Percentiles rank a stretch among this genome's conserved stretches.
Evolutionary conservation across 352 stramenopile genomes (phyloP).

Genomic region (Pythium scleroteichum): DNA sequence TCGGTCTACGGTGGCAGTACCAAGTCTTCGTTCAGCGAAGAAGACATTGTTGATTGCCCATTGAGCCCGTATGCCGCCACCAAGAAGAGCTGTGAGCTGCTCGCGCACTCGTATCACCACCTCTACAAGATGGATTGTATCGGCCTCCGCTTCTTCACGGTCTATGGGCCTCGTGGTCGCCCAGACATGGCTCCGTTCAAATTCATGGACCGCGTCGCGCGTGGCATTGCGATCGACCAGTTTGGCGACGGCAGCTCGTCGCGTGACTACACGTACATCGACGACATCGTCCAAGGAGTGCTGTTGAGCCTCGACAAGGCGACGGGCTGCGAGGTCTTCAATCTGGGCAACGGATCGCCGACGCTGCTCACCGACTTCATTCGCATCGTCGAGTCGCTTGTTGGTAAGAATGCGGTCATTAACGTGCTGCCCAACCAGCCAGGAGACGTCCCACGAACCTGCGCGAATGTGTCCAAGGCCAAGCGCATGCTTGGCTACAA

Average conservation of each 20-base stretch:
- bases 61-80: conserved; percentile 96
- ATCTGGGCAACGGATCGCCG: conserved; percentile 94
- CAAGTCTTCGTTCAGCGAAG: conserved; percentile 90
- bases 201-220: conserved; percentile 96
- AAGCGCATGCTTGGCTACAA: conserved; percentile 92
- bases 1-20: conserved; percentile 95
- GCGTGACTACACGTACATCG: conserved; percentile 98
- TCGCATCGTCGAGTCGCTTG: conserved; percentile 91
- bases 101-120: conserved; percentile 97
- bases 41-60: conserved; percentile 91
- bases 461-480: conserved; percentile 95
- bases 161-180: conserved; percentile 95
- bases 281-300: conserved; percentile 97
- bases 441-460: conserved; percentile 96
- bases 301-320: conserved; percentile 69
- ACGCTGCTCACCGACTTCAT: conserved; percentile 96
- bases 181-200: conserved; percentile 99
- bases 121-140: conserved; percentile 95
- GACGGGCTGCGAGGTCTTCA: conserved; percentile 94
- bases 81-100: conserved; percentile 97
- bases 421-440: conserved; percentile 94
- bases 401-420: conserved; percentile 94
- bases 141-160: conserved; percentile 98
- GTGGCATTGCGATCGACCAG: conserved; percentile 93
- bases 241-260: conserved; percentile 95